These are phyloP conservation scores for Cyathus striatus DNA, from an alignment of 768 basidiomycete species.

Conservation along the genomic window DNA sequence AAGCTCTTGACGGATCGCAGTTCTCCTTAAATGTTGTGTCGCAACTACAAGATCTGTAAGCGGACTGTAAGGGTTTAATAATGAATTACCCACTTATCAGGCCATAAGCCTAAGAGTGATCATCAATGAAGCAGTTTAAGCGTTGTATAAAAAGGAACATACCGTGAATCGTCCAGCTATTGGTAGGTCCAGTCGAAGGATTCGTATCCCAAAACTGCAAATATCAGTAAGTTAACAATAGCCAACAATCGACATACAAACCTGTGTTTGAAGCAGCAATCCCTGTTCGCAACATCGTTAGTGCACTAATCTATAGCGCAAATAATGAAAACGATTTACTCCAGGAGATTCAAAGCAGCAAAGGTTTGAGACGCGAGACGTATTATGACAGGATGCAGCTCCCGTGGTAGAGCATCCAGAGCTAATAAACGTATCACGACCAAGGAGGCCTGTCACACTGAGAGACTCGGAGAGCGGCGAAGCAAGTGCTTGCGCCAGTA, in stretches of 20 bases:
- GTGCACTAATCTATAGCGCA: not conserved
- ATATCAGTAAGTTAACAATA: too few relatives aligned
- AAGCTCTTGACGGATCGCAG: conserved; percentile 33
- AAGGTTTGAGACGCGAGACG: conserved; percentile 33
- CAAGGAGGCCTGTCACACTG: too few relatives aligned
- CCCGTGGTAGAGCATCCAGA: conserved; percentile 53
- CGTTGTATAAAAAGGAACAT: too few relatives aligned
- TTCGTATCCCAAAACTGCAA: conserved; percentile 79
- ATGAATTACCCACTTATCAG: conserved; percentile 47
- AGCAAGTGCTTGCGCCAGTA: too few relatives aligned
- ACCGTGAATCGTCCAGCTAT: conserved; percentile 79
- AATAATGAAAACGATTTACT: conserved; percentile 30
- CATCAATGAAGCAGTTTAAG: too few relatives aligned
- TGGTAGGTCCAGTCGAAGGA: conserved; percentile 52
- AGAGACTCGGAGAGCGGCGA: too few relatives aligned
- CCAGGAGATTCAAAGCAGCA: conserved; percentile 70
- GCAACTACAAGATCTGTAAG: too few relatives aligned
- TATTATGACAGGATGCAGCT: conserved; percentile 49
- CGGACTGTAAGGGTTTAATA: too few relatives aligned
- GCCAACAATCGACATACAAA: too few relatives aligned
- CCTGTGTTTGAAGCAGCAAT: conserved; percentile 47
- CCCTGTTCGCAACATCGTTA: conserved; percentile 39
- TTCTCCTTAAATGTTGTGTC: conserved; percentile 33
- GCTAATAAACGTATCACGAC: conserved; percentile 19
- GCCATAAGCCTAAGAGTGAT: conserved; percentile 64